phyloP scores from a whole-genome alignment of 169 alveolate species.

The Cardiosporidium cionae region DNA sequence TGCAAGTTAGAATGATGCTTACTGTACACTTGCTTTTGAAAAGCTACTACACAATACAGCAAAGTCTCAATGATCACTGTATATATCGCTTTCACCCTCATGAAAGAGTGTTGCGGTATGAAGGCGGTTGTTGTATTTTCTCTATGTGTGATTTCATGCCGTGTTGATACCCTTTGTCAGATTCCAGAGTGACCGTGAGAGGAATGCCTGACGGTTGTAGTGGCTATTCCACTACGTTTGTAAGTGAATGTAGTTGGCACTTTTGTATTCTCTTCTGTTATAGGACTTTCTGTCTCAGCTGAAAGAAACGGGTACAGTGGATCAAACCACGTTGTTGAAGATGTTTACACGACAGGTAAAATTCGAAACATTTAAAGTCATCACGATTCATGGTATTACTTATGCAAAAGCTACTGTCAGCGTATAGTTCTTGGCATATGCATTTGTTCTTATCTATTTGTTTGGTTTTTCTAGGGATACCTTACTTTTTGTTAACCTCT shows the following conservation, averaged over 20 bases:
- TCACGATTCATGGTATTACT: too few species aligned
- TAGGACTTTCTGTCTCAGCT: conserved; percentile 14
- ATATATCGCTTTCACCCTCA: not conserved
- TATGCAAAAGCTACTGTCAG: too few species aligned
- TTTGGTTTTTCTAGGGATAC: not conserved
- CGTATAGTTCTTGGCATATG: too few species aligned
- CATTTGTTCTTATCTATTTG: not conserved
- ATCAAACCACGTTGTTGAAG: not conserved
- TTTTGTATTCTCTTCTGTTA: too few species aligned
- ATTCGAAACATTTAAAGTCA: not conserved
- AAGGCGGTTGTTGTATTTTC: not conserved
- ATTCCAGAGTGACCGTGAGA: not conserved
- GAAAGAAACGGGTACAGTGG: conserved; percentile 44
- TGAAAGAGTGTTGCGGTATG: not conserved
- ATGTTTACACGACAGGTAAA: conserved; percentile 20
- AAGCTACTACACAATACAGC: not conserved
- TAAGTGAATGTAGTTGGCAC: too few species aligned
- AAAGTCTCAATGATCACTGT: not conserved
- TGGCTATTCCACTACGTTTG: too few species aligned
- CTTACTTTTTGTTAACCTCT: not conserved
- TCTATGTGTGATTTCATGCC: not conserved
- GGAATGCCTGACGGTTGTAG: too few species aligned
- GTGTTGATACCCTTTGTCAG: not conserved
- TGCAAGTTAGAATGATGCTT: conserved; percentile 34
- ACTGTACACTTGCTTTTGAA: not conserved